These are phyloP conservation scores for Mucor sp. DNA, from an alignment of 371 early-diverging fungal genomes.

Conservation along the genomic window DNA sequence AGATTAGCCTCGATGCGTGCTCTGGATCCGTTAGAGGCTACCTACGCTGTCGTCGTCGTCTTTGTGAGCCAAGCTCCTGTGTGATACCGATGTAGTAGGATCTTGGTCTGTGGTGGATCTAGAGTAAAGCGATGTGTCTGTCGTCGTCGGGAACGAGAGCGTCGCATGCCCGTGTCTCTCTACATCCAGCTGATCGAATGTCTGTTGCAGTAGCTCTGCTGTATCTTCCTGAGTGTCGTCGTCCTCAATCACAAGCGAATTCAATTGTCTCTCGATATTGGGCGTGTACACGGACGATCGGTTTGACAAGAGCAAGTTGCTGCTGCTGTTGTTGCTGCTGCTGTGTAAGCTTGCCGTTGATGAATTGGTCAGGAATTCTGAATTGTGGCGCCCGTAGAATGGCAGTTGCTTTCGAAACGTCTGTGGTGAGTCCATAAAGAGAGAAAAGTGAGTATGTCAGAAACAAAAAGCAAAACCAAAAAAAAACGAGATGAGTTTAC, in stretches of 20 bases:
- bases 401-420: neutral
- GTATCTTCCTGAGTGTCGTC: slow-evolving; percentile 5
- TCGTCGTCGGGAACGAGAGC: neutral
- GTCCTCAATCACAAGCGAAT: slow-evolving; percentile 13
- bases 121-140: neutral
- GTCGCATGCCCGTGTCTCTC: neutral
- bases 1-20: neutral
- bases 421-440: neutral
- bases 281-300: slow-evolving; percentile 1
- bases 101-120: neutral
- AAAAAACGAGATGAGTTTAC: no score
- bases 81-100: neutral
- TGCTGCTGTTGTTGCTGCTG: neutral
- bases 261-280: slow-evolving; percentile 13
- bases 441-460: no score
- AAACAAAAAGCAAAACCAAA: no score
- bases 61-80: neutral
- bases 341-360: neutral
- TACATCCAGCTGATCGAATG: neutral
- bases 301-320: neutral
- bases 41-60: neutral
- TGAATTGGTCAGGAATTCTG: neutral
- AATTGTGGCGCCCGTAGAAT: neutral
- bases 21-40: neutral
- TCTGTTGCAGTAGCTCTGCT: slow-evolving; percentile 9